Base-by-base conservation (phyloP, 495 filamentous ascomycete genomes). In the Umbilicaria muhlenbergii region DNA sequence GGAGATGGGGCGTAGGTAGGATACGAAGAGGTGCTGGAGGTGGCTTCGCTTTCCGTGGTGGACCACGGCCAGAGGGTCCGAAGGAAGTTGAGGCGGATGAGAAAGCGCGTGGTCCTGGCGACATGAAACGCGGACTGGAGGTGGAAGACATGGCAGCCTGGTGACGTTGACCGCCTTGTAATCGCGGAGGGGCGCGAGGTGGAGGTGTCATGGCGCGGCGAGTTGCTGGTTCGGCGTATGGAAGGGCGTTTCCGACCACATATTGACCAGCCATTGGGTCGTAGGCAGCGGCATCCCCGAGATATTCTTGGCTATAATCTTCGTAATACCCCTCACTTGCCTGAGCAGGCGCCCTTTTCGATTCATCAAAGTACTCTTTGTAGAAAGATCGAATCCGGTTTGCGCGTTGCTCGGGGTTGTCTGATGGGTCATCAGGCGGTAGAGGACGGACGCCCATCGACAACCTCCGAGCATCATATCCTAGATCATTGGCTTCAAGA, bases 381-480 rank as follows among this genome's bases (percentile, higher is more conserved):
- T 98, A 98, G 66, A 98, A 98, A 18, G 92, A 96, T 51, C 91
- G 77, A 50, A 98, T 96, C 17, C 92, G 76, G 64, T 94, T 95
- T 47, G 91, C 91, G 57, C 91, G 77, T 62, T 89, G 77, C 63
- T 96, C 91, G 2, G 91, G 84, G 56, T 93, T 84, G 50, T 86
- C 83, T 24, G 69, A 59, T n/a, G 86, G 83, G 32, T 83, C 81
- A 52, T 88, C 83, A 41, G 86, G 86, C 3, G 91, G 91, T 32
- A 98, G 72, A 36, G 91, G 91, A n/a, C 92, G 80, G 53, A 93
- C 73, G 19, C 88, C 86, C 55, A 95, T 81, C 11, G 87, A 94
- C 46, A 92, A 63, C 45, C 88, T 77, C 36, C 74, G 75, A 40
- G 73, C 72, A 52, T 91, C 78, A 38, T 55, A 53, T 32, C 49